A percentile compares a stretch with the other conserved stretches of the same genome.
Conservation (phyloP, 139 green algal genomes). For the Choricystis sp. region DNA sequence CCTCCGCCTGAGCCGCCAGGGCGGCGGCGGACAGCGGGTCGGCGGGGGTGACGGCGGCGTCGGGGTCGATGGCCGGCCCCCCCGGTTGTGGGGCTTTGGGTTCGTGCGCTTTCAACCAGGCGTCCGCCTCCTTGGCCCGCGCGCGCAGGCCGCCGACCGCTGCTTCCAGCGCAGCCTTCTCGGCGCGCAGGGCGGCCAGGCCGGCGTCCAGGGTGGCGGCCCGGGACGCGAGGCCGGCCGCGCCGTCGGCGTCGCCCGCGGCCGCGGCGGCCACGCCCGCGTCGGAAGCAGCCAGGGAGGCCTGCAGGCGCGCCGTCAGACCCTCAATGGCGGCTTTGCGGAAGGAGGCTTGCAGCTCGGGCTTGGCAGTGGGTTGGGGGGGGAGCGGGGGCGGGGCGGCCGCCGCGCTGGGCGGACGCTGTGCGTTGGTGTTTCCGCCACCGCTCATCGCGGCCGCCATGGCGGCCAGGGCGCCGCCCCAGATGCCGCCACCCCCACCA, state of each 20-base stretch:
- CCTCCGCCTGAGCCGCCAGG: conserved; percentile 49
- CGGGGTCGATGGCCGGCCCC: conserved; percentile 3
- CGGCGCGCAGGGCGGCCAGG: conserved; percentile 16
- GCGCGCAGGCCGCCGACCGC: conserved; percentile 34
- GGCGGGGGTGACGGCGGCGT: conserved; percentile 32
- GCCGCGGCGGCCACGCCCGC: conserved; percentile 19
- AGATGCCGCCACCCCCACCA: conserved; percentile 2
- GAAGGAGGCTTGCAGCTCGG: conserved; percentile 12
- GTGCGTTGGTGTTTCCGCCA: background rate
- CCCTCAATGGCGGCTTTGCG: conserved; percentile 11
- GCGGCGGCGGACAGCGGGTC: conserved; percentile 55
- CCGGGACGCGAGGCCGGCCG: conserved; percentile 5
- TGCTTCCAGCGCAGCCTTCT: conserved; percentile 48
- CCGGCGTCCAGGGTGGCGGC: background rate
- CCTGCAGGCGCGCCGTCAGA: conserved; percentile 21
- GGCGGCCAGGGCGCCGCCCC: conserved; percentile 5
- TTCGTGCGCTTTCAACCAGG: conserved; percentile 57
- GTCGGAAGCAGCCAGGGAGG: conserved; percentile 14
- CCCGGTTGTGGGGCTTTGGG: conserved; percentile 9
- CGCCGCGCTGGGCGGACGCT: too few species aligned
- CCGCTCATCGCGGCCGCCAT: background rate
- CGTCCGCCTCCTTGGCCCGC: conserved; percentile 29
- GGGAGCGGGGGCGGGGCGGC: background rate
- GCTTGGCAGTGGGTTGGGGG: background rate
- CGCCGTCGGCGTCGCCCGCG: conserved; percentile 17